Evolutionary conservation across 1,139 yeast species (phyloP).

Genomic region (Candida dubliniensis): DNA sequence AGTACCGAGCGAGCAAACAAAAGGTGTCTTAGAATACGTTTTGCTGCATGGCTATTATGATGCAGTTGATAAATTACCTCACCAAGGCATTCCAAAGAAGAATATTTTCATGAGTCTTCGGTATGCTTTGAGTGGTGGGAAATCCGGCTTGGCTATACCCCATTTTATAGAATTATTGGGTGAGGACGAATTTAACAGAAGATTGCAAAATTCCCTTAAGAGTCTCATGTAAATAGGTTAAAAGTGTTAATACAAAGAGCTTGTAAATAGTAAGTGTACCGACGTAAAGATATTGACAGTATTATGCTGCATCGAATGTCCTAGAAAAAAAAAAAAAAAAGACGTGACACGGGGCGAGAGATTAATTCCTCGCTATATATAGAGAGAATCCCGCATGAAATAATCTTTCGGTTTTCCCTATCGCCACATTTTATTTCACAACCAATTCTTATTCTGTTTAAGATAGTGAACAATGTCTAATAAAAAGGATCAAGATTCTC

Average conservation of each 20-base stretch:
- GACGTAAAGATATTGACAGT: too few relatives aligned
- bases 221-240: conserved; percentile 7
- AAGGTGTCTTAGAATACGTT: conserved; percentile 6
- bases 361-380: too few relatives aligned
- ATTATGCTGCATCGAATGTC: too few relatives aligned
- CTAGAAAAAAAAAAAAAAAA: too few relatives aligned
- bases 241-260: conserved; percentile 1
- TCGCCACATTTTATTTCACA: not conserved
- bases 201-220: conserved; percentile 33
- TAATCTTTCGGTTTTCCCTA: not conserved
- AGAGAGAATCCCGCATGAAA: too few relatives aligned
- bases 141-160: conserved; percentile 71
- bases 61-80: conserved; percentile 16
- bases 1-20: conserved; percentile 12
- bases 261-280: not conserved
- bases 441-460: not conserved
- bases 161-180: conserved; percentile 60
- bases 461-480: conserved; percentile 1
- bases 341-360: too few relatives aligned
- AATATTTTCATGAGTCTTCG: conserved; percentile 62
- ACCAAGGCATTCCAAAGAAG: conserved; percentile 34
- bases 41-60: conserved; percentile 16
- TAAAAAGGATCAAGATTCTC: conserved; percentile 1
- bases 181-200: conserved; percentile 32
- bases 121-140: conserved; percentile 70